These are phyloP conservation scores for Symbiodinium natans DNA, from an alignment of 73 alveolate genomes.

Conservation along the genomic window DNA sequence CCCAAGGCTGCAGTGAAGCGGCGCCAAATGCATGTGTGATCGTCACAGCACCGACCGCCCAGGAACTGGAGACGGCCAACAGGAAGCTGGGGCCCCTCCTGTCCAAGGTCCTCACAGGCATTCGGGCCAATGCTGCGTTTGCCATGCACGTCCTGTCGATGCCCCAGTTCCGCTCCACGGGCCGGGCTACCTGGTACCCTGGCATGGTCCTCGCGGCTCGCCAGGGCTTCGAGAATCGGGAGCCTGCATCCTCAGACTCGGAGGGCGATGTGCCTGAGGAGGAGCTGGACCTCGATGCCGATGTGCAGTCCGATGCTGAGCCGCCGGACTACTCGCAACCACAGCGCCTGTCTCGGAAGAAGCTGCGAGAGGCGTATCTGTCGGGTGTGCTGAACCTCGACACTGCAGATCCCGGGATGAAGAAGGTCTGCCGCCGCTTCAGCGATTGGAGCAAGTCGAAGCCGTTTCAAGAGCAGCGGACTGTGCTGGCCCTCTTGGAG, in stretches of 20 bases:
- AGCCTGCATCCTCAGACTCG: slow-evolving; percentile 60
- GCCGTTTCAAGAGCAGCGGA: slow-evolving; percentile 71
- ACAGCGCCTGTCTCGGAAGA: slow-evolving; percentile 49
- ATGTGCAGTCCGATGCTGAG: slow-evolving; percentile 60
- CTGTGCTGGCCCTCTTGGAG: slow-evolving; percentile 43
- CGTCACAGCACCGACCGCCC: slow-evolving; percentile 55
- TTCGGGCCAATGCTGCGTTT: slow-evolving; percentile 80
- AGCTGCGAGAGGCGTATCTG: slow-evolving; percentile 54
- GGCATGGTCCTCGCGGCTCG: slow-evolving; percentile 90
- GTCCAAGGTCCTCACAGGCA: slow-evolving; percentile 26
- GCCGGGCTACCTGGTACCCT: slow-evolving; percentile 36
- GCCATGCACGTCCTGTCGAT: slow-evolving; percentile 78
- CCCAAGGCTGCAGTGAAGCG: slow-evolving; percentile 17
- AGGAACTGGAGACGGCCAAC: slow-evolving; percentile 49
- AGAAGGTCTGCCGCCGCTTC: slow-evolving; percentile 74
- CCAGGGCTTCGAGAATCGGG: slow-evolving; percentile 40
- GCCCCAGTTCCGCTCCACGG: slow-evolving; percentile 60
- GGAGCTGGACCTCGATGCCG: slow-evolving; percentile 75
- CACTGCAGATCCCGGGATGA: slow-evolving; percentile 33
- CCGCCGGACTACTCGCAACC: slow-evolving; percentile 51
- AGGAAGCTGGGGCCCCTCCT: slow-evolving; percentile 50
- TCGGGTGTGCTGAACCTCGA: slow-evolving; percentile 70
- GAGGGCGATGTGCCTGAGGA: slow-evolving; percentile 62
- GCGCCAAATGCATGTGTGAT: slow-evolving; percentile 38
- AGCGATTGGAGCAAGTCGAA: slow-evolving; percentile 85